Evolutionary conservation across 257 asterid genomes (phyloP), one percentile per base, ranked within the genome.

Genomic region (Hygrophila difformis): DNA sequence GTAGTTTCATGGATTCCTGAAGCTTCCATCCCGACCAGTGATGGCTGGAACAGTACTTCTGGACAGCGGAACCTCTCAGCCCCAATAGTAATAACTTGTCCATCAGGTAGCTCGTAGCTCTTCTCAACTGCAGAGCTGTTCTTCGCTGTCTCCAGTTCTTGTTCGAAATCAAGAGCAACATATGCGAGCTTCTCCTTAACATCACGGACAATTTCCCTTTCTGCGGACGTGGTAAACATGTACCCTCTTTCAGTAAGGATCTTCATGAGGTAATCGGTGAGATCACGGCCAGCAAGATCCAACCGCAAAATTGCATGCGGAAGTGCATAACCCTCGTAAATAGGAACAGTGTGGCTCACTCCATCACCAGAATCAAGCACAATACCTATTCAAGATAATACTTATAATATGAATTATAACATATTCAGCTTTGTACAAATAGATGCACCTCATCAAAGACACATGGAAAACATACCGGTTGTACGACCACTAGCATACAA

Each of bases 281-380:
- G 72, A 44, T 67, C 79, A 20, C 75, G 69, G 12, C 79, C 75
- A 36, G 67, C 72, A n/a, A 72, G 72, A 60, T 67, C 72, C 53
- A 67, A 24, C 9, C 69, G 57, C 44, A 67, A 14, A 35, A 72
- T 67, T 43, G 79, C 75, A 18, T 71, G 74, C 2, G 78, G 74
- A 48, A 71, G 78, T 5, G 78, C 65, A 51, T 66, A 66, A 0
- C 74, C 78, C 51, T 70, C 75, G 6, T 70, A 69, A 18, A 69
- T 64, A 15, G 76, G 76, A 36, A 69, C 76, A 7, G 63, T 53
- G 54, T 69, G 68, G 66, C 66, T 69, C 52, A 60, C 75, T 5
- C 75, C 75, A 48, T 68, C 75, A 22, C 70, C 75, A 35, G 64
- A 68, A 18, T 68, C 70, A 4, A 68, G 60, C 33, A 68, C 75